A percentile compares a stretch with the other conserved stretches of the same genome.
Conservation (phyloP, 208 protist species). For the Leishmania braziliensis region DNA sequence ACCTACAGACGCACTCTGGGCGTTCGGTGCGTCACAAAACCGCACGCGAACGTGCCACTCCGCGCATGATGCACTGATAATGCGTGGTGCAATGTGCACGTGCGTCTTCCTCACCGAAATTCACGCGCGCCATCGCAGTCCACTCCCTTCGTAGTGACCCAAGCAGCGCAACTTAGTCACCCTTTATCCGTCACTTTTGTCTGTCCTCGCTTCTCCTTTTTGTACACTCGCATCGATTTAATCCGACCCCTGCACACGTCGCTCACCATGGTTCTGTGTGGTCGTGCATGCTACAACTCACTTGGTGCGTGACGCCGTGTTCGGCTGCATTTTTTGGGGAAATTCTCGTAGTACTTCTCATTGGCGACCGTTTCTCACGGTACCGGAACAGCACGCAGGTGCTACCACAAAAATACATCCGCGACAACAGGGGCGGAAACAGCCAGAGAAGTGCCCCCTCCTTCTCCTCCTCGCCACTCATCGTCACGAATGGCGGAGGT, state of each 20-base stretch:
- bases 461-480: not conserved
- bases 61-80: not conserved
- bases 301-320: not conserved
- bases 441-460: not conserved
- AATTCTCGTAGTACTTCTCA: not conserved
- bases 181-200: not conserved
- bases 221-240: not conserved
- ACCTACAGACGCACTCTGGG: not conserved
- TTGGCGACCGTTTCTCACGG: not conserved
- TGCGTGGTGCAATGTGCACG: not conserved
- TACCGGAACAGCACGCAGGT: not conserved
- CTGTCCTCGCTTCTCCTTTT: too few relatives aligned
- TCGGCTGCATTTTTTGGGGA: not conserved
- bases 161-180: not conserved
- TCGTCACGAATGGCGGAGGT: conserved; percentile 6
- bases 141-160: too few relatives aligned
- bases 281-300: not conserved
- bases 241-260: too few relatives aligned
- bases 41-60: not conserved
- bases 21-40: not conserved
- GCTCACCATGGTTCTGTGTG: not conserved
- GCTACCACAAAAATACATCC: not conserved
- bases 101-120: not conserved
- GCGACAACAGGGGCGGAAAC: not conserved
- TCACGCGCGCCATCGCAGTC: not conserved